phyloP scores from a whole-genome alignment of 352 stramenopile species.

The Phytophthora idaei region DNA sequence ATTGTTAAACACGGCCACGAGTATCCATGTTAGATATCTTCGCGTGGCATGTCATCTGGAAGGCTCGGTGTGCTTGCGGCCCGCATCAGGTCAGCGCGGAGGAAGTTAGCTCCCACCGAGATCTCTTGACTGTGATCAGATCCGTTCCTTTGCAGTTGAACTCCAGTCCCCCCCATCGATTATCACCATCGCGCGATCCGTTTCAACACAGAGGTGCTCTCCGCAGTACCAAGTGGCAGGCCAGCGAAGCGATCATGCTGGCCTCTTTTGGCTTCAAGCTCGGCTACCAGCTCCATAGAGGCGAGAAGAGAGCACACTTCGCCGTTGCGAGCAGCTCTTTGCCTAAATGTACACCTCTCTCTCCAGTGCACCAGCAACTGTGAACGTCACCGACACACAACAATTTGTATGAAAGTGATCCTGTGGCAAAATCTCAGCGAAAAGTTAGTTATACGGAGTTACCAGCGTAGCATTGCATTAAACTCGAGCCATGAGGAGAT shows the following conservation, averaged over 20 bases:
- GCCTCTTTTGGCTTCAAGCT: slow-evolving; percentile 21
- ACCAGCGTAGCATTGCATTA: slow-evolving; percentile 9
- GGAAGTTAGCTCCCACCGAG: background rate
- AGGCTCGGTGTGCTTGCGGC: background rate
- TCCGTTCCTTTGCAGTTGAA: slow-evolving; percentile 27
- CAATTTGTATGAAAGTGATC: background rate
- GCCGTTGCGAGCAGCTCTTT: slow-evolving; percentile 13
- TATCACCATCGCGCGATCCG: slow-evolving; percentile 17
- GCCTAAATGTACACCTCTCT: background rate
- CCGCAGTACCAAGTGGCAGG: slow-evolving; percentile 17
- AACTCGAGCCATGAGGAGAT: background rate
- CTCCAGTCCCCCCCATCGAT: background rate
- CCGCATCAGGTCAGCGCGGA: background rate
- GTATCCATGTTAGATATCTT: background rate
- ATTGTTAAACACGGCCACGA: slow-evolving; percentile 1
- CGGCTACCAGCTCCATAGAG: slow-evolving; percentile 13
- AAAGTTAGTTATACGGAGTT: background rate
- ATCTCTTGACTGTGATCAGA: slow-evolving; percentile 27
- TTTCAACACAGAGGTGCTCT: slow-evolving; percentile 12
- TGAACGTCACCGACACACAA: background rate
- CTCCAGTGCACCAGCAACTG: background rate
- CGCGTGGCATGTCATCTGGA: background rate
- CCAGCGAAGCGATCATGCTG: slow-evolving; percentile 16
- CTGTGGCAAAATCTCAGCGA: slow-evolving; percentile 4
- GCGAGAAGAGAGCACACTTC: slow-evolving; percentile 12